Conservation (phyloP, 192 early-diverging fungal genomes). For the Backusella westeae region DNA sequence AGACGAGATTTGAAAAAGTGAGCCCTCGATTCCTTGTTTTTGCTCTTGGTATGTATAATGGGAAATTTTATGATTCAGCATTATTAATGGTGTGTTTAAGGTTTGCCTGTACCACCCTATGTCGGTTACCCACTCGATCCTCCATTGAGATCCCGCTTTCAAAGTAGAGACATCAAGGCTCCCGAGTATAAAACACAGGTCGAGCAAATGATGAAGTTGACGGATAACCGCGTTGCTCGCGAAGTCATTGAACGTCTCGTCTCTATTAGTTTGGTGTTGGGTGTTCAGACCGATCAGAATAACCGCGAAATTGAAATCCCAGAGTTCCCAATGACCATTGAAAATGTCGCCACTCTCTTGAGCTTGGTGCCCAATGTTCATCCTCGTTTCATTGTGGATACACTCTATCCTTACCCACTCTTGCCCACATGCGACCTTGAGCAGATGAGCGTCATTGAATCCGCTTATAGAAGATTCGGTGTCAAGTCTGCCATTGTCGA, state of each 20-base stretch:
- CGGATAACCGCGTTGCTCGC: slow-evolving; percentile 30
- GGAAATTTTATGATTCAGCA: not conserved
- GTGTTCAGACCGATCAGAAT: slow-evolving; percentile 39
- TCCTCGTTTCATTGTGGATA: slow-evolving; percentile 53
- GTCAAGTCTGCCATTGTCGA: slow-evolving; percentile 39
- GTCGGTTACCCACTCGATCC: slow-evolving; percentile 74
- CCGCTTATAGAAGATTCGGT: slow-evolving; percentile 58
- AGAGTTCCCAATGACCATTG: slow-evolving; percentile 58
- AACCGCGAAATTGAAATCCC: slow-evolving; percentile 49
- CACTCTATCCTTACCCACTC: slow-evolving; percentile 60
- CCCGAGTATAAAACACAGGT: slow-evolving; percentile 54
- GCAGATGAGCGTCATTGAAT: slow-evolving; percentile 57
- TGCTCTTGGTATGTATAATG: slow-evolving; percentile 47
- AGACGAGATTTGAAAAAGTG: slow-evolving; percentile 62
- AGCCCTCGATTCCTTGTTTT: slow-evolving; percentile 69
- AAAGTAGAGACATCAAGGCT: slow-evolving; percentile 60
- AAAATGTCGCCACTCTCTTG: slow-evolving; percentile 43
- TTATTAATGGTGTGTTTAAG: slow-evolving; percentile 24
- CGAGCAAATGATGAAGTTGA: slow-evolving; percentile 42
- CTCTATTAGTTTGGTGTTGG: slow-evolving; percentile 53
- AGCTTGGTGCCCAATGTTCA: slow-evolving; percentile 42
- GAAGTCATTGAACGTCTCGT: slow-evolving; percentile 47
- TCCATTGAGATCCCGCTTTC: slow-evolving; percentile 78
- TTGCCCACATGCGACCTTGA: slow-evolving; percentile 56
- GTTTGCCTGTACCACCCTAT: slow-evolving; percentile 70